phyloP scores from a whole-genome alignment of 2,329 filamentous ascomycete species.

The Fusarium torreyae region DNA sequence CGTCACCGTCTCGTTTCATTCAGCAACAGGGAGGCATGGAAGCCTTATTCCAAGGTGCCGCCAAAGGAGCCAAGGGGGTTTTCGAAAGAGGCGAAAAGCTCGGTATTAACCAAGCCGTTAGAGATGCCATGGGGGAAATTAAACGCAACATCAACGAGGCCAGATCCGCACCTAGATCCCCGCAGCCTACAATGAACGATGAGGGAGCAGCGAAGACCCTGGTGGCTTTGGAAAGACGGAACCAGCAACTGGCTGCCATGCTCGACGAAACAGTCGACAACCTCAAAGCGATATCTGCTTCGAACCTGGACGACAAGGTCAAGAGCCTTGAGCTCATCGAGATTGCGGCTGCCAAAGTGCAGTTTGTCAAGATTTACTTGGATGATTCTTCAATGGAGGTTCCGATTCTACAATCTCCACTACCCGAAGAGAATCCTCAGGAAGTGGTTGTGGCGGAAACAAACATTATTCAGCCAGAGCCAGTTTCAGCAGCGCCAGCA shows the following conservation, averaged over 20 bases:
- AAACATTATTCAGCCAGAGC: slow-evolving; percentile 31
- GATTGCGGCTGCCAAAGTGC: slow-evolving; percentile 72
- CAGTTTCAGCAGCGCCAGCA: slow-evolving; percentile 10
- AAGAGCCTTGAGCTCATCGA: slow-evolving; percentile 70
- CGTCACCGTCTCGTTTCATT: slow-evolving; percentile 65
- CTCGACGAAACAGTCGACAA: slow-evolving; percentile 76
- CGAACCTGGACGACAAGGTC: slow-evolving; percentile 63
- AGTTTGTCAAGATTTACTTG: slow-evolving; percentile 74
- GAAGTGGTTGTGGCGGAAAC: slow-evolving; percentile 33
- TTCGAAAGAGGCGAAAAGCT: slow-evolving; percentile 81
- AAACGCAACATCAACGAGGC: slow-evolving; percentile 80
- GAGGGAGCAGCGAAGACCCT: slow-evolving; percentile 57
- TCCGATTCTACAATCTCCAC: slow-evolving; percentile 51
- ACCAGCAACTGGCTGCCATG: slow-evolving; percentile 76
- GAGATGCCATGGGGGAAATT: slow-evolving; percentile 86
- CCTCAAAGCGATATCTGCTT: slow-evolving; percentile 72
- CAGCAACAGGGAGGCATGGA: slow-evolving; percentile 75
- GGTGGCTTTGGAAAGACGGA: slow-evolving; percentile 73
- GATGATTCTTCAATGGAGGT: slow-evolving; percentile 71
- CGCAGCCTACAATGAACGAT: slow-evolving; percentile 56
- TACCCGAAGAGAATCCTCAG: slow-evolving; percentile 31
- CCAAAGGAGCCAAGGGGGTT: slow-evolving; percentile 82
- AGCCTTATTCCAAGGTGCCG: slow-evolving; percentile 80
- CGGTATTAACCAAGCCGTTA: slow-evolving; percentile 83
- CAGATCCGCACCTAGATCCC: slow-evolving; percentile 59